Evolutionary conservation across 176 grass and related monocot genomes (phyloP), one percentile per base, ranked within the genome.

Genomic region (Oryza officinalis): DNA sequence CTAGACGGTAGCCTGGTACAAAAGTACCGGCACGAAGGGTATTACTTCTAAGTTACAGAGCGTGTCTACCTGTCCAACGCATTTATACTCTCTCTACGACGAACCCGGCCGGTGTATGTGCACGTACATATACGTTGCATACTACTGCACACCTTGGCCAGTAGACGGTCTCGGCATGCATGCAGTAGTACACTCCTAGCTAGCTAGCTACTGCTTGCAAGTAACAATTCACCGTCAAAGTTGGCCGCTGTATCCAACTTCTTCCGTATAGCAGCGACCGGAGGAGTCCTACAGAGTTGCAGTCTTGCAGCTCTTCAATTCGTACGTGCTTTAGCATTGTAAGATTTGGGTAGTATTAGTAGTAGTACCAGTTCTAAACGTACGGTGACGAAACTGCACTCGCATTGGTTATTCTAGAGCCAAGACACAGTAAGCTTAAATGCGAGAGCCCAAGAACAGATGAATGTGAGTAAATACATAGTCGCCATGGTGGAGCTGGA

Each of bases 11-110:
- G n/a, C 41, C 32, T 6, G 76, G 79, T 80, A 74, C 65, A 15
- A 15, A 70, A 27, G 71, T 82, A 77, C 86, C 28, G 28, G 11
- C 85, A 25, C 27, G 12, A 20, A 14, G 76, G 64, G 85, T 79
- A 87, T 76, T 77, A 71, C 52, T 87, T 87, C 4, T 2, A 81
- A 75, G 78, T 63, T 47, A 46, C 37, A 25, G 63, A 69, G 63
- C 78, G 43, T 67, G 63, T 81, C 63, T 44, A 13, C 13, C 13
- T 69, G 47, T 15, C 78, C 63, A 46, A 76, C 26, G 61, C 61
- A 82, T 33, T 86, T 38, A 72, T 76, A 5, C 6, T 26, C 47
- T 66, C 72, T 43, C 66, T 23, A 13, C 67, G 47, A 45, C 23
- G 27, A 41, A 23, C 27, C 47, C 64, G 33, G 47, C 15, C 18